Evolutionary conservation across 495 filamentous ascomycete species (phyloP).

Genomic region (Sporormia fimetaria): DNA sequence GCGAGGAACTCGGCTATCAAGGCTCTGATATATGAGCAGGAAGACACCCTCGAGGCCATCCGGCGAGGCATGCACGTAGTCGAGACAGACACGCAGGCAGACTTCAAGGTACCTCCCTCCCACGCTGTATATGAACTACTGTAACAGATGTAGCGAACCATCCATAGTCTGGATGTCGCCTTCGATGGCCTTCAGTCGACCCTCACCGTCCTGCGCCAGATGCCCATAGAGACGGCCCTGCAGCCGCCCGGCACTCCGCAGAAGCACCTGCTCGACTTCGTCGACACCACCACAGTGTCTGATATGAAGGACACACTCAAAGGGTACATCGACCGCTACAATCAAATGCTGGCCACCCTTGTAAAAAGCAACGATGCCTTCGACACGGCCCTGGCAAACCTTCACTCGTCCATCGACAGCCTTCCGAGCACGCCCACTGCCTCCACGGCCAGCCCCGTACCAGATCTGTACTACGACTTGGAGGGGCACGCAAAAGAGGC

Average conservation of each 20-base stretch:
- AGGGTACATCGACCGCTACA: conserved; percentile 45
- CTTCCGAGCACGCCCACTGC: conserved; percentile 14
- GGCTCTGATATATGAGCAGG: conserved; percentile 59
- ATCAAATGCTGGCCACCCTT: conserved; percentile 25
- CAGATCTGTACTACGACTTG: conserved; percentile 56
- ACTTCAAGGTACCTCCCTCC: conserved; percentile 40
- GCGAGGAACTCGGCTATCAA: conserved; percentile 70
- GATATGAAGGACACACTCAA: conserved; percentile 55
- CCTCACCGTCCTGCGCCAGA: conserved; percentile 55
- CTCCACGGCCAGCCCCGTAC: conserved; percentile 39
- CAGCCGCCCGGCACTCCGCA: conserved; percentile 53
- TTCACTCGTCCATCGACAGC: conserved; percentile 23
- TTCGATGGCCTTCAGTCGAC: conserved; percentile 61
- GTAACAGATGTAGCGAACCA: conserved; percentile 36
- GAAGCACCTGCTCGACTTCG: conserved; percentile 75
- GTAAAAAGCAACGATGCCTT: conserved; percentile 23
- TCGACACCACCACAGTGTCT: conserved; percentile 71
- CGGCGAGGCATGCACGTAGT: conserved; percentile 47
- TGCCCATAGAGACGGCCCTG: conserved; percentile 62
- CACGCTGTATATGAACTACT: not conserved
- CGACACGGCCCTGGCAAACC: conserved; percentile 17
- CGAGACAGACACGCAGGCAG: conserved; percentile 40
- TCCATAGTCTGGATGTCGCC: conserved; percentile 62
- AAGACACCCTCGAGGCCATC: conserved; percentile 55
- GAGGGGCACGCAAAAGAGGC: conserved; percentile 73